These are phyloP conservation scores for Teunomyces cretensis DNA, from an alignment of 805 yeast genomes.

Conservation along the genomic window DNA sequence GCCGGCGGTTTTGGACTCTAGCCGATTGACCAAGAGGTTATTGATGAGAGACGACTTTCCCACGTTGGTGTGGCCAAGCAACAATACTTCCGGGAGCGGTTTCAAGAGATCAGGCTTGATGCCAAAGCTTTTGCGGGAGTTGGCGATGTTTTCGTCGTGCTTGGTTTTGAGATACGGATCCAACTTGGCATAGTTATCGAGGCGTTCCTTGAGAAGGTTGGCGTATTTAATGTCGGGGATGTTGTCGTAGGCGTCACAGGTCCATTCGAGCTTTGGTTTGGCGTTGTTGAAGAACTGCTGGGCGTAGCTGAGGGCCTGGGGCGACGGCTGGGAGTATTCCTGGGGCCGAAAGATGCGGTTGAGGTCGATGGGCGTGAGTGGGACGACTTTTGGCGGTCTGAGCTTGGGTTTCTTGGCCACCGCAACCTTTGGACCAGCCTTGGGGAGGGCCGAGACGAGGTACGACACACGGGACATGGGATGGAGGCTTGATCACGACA, in stretches of 20 bases:
- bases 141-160: constrained; percentile 15
- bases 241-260: constrained; percentile 48
- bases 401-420: not conserved
- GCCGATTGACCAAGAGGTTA: constrained; percentile 47
- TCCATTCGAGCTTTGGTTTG: constrained; percentile 57
- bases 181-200: constrained; percentile 6
- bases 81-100: constrained; percentile 65
- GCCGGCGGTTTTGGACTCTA: constrained; percentile 23
- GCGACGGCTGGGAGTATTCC: constrained; percentile 13
- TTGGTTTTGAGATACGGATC: constrained; percentile 26
- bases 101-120: constrained; percentile 30
- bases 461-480: not conserved
- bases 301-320: constrained; percentile 16
- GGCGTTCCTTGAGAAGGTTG: constrained; percentile 13
- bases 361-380: constrained; percentile 24
- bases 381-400: not conserved
- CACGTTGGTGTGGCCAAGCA: constrained; percentile 80
- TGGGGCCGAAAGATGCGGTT: constrained; percentile 18
- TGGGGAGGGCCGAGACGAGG: not conserved
- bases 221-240: constrained; percentile 57
- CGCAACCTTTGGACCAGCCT: not conserved
- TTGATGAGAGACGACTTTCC: constrained; percentile 83
- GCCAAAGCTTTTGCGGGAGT: constrained; percentile 29
- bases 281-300: constrained; percentile 45
- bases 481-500: too few relatives aligned